Evolutionary conservation across 305 asterid genomes (phyloP), one percentile per base, ranked within the genome.

Genomic region (Solanum hybrid): DNA sequence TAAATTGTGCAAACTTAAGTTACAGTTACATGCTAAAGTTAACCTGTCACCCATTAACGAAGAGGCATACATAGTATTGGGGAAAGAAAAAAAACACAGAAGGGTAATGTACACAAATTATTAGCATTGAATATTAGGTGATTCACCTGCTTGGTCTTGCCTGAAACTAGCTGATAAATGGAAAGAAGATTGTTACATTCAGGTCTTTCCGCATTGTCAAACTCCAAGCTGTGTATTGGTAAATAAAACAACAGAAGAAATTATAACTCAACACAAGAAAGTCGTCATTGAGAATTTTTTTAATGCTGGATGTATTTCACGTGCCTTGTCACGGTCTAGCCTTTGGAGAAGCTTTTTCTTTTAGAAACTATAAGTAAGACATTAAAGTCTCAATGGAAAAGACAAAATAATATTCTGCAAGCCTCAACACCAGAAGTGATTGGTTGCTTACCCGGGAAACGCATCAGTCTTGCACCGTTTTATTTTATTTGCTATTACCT

Each of bases 381-480:
- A 51, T 56, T 32, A 56, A 56, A 60, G 77, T 85, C n/a, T 85
- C 46, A 56, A 85, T 56, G n/a, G 88, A 85, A 38, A 56, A 85
- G 72, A 85, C 24, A 32, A 20, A 85, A 85, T 22, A 85, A 56
- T 32, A 85, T 11, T 32, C 32, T 22, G 36, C 76, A 85, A 85
- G 77, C 88, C 32, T 22, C 77, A 3, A 34, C 77, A 85, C 46
- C 76, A 56, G 32, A 60, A 85, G 32, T 22, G 51, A 85, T 11
- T 85, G 79, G 82, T 60, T 86, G 92, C 94, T 91, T 88, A 96
- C 99, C 99, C 96, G 4, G 96, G 88, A 92, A 96, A 94, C 32
- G 99, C 93, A 88, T 97, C 99, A 29, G 99, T 97, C 96, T 97
- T 97, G 98, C 99, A 97, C 88, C 99, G 98, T 88, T 96, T 96